phyloP scores from a whole-genome alignment of 768 basidiomycete genomes.

The Cubamyces sp. region DNA sequence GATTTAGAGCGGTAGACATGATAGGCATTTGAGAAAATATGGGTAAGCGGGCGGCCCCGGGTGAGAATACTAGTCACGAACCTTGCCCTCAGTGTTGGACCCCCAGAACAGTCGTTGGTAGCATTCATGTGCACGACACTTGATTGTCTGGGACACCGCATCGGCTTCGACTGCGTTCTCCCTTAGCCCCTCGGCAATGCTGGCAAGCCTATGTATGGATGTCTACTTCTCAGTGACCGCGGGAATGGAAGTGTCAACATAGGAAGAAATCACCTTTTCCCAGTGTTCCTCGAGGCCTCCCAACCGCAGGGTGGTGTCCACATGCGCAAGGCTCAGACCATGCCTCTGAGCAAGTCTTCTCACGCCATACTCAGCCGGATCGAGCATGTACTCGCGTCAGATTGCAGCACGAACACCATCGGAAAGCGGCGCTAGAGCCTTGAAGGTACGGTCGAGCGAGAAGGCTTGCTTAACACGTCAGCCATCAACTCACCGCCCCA shows the following conservation, averaged over 20 bases:
- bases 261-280: slow-evolving; percentile 60
- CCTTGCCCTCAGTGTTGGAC: slow-evolving; percentile 70
- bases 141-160: slow-evolving; percentile 53
- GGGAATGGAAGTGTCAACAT: no score
- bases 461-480: slow-evolving; percentile 58
- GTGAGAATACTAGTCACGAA: slow-evolving; percentile 40
- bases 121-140: slow-evolving; percentile 59
- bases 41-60: background rate
- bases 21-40: slow-evolving; percentile 55
- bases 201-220: background rate
- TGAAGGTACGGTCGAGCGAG: slow-evolving; percentile 82
- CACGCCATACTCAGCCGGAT: slow-evolving; percentile 59
- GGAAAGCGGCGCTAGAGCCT: slow-evolving; percentile 77
- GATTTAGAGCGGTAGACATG: slow-evolving; percentile 51
- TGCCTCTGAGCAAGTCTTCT: slow-evolving; percentile 63
- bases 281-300: slow-evolving; percentile 77
- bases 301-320: slow-evolving; percentile 81
- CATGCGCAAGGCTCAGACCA: slow-evolving; percentile 73
- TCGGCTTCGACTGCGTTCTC: slow-evolving; percentile 66
- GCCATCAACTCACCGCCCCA: slow-evolving; percentile 13
- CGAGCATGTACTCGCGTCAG: slow-evolving; percentile 61
- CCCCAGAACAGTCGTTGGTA: slow-evolving; percentile 83
- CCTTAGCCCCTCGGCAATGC: slow-evolving; percentile 34
- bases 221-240: slow-evolving; percentile 40
- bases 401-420: slow-evolving; percentile 60